Conservation (phyloP, 2,329 filamentous ascomycete species). For the Pyrenophora tritici-repentis region DNA sequence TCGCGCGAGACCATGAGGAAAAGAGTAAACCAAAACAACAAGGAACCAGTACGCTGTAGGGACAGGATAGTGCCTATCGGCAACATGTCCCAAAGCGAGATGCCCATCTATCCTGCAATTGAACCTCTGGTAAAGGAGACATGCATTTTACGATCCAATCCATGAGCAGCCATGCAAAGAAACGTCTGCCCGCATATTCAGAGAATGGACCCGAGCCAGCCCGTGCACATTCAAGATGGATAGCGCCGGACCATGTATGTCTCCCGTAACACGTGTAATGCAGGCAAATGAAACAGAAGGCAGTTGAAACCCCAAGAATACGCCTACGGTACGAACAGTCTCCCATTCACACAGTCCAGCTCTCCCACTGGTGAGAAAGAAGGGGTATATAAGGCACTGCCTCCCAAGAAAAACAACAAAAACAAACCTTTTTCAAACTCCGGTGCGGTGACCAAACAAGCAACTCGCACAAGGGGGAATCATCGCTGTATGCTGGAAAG, state of each 20-base stretch:
- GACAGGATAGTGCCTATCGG: conserved; percentile 38
- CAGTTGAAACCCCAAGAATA: conserved; percentile 12
- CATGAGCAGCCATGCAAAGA: conserved; percentile 33
- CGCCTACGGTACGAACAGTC: conserved; percentile 15
- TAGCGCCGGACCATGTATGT: conserved; percentile 37
- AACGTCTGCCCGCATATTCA: conserved; percentile 21
- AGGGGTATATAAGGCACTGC: neutral
- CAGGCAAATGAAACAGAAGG: neutral
- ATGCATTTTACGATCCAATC: conserved; percentile 19
- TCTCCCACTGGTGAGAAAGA: conserved; percentile 24
- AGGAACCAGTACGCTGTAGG: conserved; percentile 29
- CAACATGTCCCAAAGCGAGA: conserved; percentile 27
- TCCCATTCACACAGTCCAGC: conserved; percentile 17
- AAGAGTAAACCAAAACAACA: conserved; percentile 21
- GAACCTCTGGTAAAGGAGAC: conserved; percentile 18
- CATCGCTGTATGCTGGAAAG: conserved; percentile 52
- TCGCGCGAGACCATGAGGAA: conserved; percentile 17
- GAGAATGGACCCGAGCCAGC: conserved; percentile 29
- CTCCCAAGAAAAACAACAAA: conserved; percentile 4
- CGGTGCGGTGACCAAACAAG: conserved; percentile 35
- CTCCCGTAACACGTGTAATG: conserved; percentile 13
- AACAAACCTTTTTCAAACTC: conserved; percentile 30
- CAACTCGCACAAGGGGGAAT: conserved; percentile 51
- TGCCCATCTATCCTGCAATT: conserved; percentile 32
- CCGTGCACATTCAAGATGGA: conserved; percentile 32